These are phyloP conservation scores for Corchorus capsularis DNA, from an alignment of 345 rosid species.

Conservation along the genomic window DNA sequence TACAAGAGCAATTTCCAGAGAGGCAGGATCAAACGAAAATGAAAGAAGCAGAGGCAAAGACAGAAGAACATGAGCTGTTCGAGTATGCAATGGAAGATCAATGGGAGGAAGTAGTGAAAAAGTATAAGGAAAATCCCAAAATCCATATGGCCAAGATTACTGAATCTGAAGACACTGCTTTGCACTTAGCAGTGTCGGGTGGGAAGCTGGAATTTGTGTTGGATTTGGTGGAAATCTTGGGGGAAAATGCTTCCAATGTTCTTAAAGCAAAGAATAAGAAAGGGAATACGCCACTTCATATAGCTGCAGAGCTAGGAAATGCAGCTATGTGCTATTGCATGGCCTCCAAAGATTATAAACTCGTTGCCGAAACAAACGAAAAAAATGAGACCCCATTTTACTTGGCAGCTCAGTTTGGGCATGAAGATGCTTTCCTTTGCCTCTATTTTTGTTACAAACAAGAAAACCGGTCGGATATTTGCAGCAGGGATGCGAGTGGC, in stretches of 20 bases:
- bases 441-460: neutral
- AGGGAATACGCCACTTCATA: slow-evolving; percentile 30
- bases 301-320: slow-evolving; percentile 31
- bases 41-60: too few species aligned
- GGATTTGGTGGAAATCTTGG: slow-evolving; percentile 4
- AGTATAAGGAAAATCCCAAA: neutral
- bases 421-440: slow-evolving; percentile 26
- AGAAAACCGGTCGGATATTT: neutral
- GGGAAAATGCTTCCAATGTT: slow-evolving; percentile 1
- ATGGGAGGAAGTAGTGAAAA: slow-evolving; percentile 22
- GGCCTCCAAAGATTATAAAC: neutral
- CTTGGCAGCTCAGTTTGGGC: slow-evolving; percentile 25
- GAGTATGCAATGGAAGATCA: slow-evolving; percentile 19
- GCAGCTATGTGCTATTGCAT: slow-evolving; percentile 24
- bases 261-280: slow-evolving; percentile 17
- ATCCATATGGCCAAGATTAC: slow-evolving; percentile 10
- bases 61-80: slow-evolving; percentile 1
- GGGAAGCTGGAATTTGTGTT: slow-evolving; percentile 5
- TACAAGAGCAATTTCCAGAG: neutral
- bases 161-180: slow-evolving; percentile 23
- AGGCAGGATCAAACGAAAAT: neutral
- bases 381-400: slow-evolving; percentile 31
- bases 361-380: neutral
- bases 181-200: slow-evolving; percentile 29
- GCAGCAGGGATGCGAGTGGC: slow-evolving; percentile 23